Evolutionary conservation across 2,329 filamentous ascomycete genomes (phyloP), one percentile per base, ranked within the genome.

Genomic region (Microcyclospora tardicrescens): DNA sequence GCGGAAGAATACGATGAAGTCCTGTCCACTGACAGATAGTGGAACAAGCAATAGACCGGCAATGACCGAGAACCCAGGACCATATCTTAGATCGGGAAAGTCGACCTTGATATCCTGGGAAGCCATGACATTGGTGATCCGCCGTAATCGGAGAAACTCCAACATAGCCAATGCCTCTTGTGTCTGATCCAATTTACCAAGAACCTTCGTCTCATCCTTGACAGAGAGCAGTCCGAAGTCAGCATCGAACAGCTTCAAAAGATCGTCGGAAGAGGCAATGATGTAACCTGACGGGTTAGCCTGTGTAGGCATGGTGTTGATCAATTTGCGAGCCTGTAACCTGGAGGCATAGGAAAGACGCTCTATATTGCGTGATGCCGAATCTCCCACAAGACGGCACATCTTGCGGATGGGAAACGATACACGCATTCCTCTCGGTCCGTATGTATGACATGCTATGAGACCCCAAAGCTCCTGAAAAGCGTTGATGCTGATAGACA

Each of bases 1-100:
- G n/a, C 86, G 75, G 62, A 93, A 93, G 55, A 94, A 93, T 0
- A 86, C 82, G 33, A 94, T 93, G 51, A 94, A 94, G 50, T 94
- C 86, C 24, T 67, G 68, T 1, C 86, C 86, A 2, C 75, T 75
- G 1, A 74, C 68, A 12, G 82, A 87, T 2, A 94, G 63, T 0
- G 86, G 86, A 0, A 94, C 84, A 38, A 93, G 78, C 0, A 94
- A 64, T 35, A 93, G 60, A 0, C 86, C 86, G 0, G 84, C 82
- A 41, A 94, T 75, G 14, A 78, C 64, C 42, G 77, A 71, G 52
- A 94, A 91, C 0, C 86, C 85, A 1, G 84, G 85, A 0, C 74
- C 66, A 49, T 93, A 93, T 15, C 72, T 69, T 3, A 94, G 63
- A 50, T 94, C 86, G 0, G 82, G 83, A 40, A 94, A 93, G 48